Conservation (phyloP, 148 eudicot genomes). For the Fagopyrum esculentum region DNA sequence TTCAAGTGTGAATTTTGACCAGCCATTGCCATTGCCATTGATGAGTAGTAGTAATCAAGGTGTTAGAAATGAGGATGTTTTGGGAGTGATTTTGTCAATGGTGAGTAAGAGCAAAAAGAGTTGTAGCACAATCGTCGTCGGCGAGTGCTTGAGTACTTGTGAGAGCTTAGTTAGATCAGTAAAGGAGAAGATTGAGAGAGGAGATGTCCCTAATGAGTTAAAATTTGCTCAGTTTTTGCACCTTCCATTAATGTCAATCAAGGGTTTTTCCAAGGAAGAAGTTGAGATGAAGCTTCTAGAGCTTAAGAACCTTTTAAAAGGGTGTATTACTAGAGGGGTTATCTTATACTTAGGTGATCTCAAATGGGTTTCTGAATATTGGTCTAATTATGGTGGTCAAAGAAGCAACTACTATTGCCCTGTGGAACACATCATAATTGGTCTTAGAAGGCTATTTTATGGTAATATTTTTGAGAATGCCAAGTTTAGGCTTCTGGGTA, state of each 20-base stretch:
- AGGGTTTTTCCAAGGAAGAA: slow-evolving; percentile 50
- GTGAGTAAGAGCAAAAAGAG: slow-evolving; percentile 40
- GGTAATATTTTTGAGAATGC: slow-evolving; percentile 34
- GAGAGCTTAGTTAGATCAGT: slow-evolving; percentile 52
- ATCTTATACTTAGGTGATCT: slow-evolving; percentile 82
- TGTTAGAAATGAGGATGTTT: slow-evolving; percentile 34
- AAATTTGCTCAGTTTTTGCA: slow-evolving; percentile 55
- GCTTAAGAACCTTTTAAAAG: slow-evolving; percentile 46
- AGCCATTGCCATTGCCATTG: slow-evolving; percentile 14
- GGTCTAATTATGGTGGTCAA: slow-evolving; percentile 55
- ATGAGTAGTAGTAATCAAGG: slow-evolving; percentile 33
- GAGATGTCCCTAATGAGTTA: slow-evolving; percentile 55
- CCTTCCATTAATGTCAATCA: slow-evolving; percentile 42
- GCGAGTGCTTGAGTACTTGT: slow-evolving; percentile 41
- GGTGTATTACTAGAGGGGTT: slow-evolving; percentile 56
- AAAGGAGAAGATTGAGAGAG: slow-evolving; percentile 53
- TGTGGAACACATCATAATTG: slow-evolving; percentile 58
- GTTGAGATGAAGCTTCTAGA: slow-evolving; percentile 57
- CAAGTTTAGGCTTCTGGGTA: slow-evolving; percentile 64
- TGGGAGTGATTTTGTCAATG: slow-evolving; percentile 44
- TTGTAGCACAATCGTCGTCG: slow-evolving; percentile 45
- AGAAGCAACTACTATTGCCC: slow-evolving; percentile 45
- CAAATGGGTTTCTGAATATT: slow-evolving; percentile 74
- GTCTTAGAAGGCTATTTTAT: slow-evolving; percentile 42
- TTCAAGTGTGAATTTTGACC: slow-evolving; percentile 8